Conservation (phyloP, 441 rosid species). For the Pelargonium myrrhifolium region DNA sequence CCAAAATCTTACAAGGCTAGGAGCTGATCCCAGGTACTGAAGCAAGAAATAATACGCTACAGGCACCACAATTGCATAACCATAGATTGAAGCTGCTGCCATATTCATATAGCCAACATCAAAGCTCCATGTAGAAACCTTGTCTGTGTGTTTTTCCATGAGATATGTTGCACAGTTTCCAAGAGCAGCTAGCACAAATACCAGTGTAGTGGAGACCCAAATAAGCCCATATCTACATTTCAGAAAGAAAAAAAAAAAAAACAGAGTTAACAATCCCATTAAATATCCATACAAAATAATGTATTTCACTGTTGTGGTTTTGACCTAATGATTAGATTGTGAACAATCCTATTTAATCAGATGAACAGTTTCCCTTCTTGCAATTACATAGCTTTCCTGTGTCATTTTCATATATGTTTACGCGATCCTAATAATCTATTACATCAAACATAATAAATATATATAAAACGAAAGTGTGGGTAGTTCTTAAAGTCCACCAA, state of each 20-base stretch:
- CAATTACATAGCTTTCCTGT: not conserved
- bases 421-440: not conserved
- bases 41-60: conserved; percentile 77
- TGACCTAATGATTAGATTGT: not conserved
- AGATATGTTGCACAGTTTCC: conserved; percentile 89
- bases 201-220: conserved; percentile 88
- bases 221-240: conserved; percentile 70
- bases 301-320: not conserved
- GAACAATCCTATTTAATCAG: not conserved
- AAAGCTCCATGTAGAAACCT: conserved; percentile 61
- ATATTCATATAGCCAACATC: conserved; percentile 76
- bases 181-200: conserved; percentile 66
- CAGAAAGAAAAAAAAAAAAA: conserved; percentile 10
- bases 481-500: no score
- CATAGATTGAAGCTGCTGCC: conserved; percentile 58
- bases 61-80: conserved; percentile 71
- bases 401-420: not conserved
- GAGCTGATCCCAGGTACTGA: conserved; percentile 64
- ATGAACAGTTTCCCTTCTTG: not conserved
- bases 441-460: not conserved
- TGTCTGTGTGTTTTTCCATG: conserved; percentile 45
- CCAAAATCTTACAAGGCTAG: conserved; percentile 76
- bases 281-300: not conserved
- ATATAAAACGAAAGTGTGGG: no score
- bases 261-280: not conserved